Evolutionary conservation across 805 yeast genomes (phyloP).

Genomic region (Schwanniomyces occidentalis): DNA sequence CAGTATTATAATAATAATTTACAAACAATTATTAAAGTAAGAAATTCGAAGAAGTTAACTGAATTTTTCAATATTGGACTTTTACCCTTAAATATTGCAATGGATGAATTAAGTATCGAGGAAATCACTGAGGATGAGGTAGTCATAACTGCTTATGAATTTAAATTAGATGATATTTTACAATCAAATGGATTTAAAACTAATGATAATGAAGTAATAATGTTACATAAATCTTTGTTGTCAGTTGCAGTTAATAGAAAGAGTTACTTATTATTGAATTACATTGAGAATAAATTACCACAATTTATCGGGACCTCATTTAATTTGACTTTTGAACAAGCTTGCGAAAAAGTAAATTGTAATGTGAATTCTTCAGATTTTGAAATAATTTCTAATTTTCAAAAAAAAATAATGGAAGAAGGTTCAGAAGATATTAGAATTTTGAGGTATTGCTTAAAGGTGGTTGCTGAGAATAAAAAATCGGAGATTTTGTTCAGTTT

Average conservation of each 20-base stretch:
- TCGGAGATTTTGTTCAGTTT: conserved; percentile 58
- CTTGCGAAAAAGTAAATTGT: conserved; percentile 51
- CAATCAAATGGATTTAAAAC: conserved; percentile 28
- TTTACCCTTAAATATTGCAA: conserved; percentile 33
- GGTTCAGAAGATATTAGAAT: conserved; percentile 49
- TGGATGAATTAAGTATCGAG: conserved; percentile 39
- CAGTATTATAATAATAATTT: conserved; percentile 33
- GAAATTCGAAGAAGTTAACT: conserved; percentile 19
- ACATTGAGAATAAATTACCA: conserved; percentile 44
- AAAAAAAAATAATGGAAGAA: conserved; percentile 29
- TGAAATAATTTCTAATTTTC: conserved; percentile 53
- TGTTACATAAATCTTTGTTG: conserved; percentile 55
- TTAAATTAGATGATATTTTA: conserved; percentile 55
- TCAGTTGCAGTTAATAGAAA: conserved; percentile 61
- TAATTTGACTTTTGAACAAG: conserved; percentile 22
- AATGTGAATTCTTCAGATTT: conserved; percentile 56
- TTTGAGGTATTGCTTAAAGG: conserved; percentile 57
- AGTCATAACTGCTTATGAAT: conserved; percentile 70
- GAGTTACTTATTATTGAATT: conserved; percentile 57
- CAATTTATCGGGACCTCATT: background rate
- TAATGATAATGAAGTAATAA: conserved; percentile 36
- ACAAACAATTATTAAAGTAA: conserved; percentile 24
- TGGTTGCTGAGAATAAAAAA: conserved; percentile 53
- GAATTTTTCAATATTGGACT: conserved; percentile 30
- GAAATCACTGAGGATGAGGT: conserved; percentile 58